These are phyloP conservation scores for Vanrija sp. DNA, from an alignment of 1,284 basidiomycete genomes.

Conservation along the genomic window DNA sequence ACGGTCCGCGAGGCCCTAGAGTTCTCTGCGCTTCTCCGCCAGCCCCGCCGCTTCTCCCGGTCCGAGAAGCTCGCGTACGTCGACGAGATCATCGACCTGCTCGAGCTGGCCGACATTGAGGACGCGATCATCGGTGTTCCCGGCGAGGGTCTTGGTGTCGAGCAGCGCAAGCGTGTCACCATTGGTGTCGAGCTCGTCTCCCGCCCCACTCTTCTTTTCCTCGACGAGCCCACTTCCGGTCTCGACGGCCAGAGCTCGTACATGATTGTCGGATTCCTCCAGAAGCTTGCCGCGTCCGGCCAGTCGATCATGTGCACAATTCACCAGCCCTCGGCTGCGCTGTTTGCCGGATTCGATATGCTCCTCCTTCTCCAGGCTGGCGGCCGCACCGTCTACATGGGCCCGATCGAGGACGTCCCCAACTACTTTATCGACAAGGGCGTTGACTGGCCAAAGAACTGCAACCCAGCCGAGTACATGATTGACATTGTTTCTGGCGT, in stretches of 20 bases:
- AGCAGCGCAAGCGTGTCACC: constrained; percentile 53
- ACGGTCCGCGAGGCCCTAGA: constrained; percentile 71
- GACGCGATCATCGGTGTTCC: constrained; percentile 52
- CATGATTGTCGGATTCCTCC: constrained; percentile 56
- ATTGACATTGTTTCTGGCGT: constrained; percentile 42
- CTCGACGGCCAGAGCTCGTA: constrained; percentile 58
- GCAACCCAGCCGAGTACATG: constrained; percentile 53
- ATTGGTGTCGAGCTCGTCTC: constrained; percentile 51
- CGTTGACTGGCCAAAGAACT: constrained; percentile 44
- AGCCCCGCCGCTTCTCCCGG: constrained; percentile 61
- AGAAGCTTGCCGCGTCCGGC: constrained; percentile 53
- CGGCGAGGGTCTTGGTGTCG: constrained; percentile 46
- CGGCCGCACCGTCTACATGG: constrained; percentile 56
- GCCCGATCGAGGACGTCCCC: constrained; percentile 52
- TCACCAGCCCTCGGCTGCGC: constrained; percentile 62
- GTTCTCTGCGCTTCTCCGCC: constrained; percentile 78
- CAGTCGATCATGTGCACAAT: constrained; percentile 52
- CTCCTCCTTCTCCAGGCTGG: constrained; percentile 53
- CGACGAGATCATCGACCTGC: constrained; percentile 53
- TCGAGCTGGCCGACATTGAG: constrained; percentile 52
- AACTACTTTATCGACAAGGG: constrained; percentile 49
- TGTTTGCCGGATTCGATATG: constrained; percentile 65
- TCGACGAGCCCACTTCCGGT: constrained; percentile 54
- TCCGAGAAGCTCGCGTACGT: constrained; percentile 55
- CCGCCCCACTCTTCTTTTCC: constrained; percentile 44